phyloP scores from a whole-genome alignment of 305 asterid species.

The Plantago coronopus region DNA sequence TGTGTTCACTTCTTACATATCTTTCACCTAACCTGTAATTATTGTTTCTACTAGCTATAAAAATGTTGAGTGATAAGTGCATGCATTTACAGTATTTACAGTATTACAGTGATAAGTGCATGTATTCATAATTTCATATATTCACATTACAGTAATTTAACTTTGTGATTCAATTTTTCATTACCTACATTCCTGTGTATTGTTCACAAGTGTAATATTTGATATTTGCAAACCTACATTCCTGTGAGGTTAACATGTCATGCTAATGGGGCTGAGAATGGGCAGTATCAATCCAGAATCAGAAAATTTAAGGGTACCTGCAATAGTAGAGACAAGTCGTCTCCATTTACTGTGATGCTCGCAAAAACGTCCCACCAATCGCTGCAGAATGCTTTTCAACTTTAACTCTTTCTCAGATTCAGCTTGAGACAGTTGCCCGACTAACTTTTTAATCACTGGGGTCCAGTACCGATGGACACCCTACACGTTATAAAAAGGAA shows the following conservation, averaged over 20 bases:
- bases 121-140: too few relatives aligned
- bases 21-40: too few relatives aligned
- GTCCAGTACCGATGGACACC: slow-evolving; percentile 91
- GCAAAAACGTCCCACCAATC: slow-evolving; percentile 70
- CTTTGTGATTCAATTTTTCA: too few relatives aligned
- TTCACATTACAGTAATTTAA: too few relatives aligned
- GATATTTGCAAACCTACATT: too few relatives aligned
- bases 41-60: too few relatives aligned
- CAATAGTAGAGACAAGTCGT: slow-evolving; percentile 64
- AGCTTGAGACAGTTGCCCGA: slow-evolving; percentile 78
- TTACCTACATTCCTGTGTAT: too few relatives aligned
- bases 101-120: too few relatives aligned
- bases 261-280: slow-evolving; percentile 17
- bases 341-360: slow-evolving; percentile 80
- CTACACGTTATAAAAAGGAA: slow-evolving; percentile 36
- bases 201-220: too few relatives aligned
- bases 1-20: too few relatives aligned
- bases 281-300: slow-evolving; percentile 11
- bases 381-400: slow-evolving; percentile 82
- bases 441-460: slow-evolving; percentile 55
- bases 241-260: slow-evolving; percentile 16
- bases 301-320: slow-evolving; percentile 51
- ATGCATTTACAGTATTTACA: too few relatives aligned
- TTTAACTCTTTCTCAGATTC: slow-evolving; percentile 82
- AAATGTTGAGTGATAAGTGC: too few relatives aligned